Percentiles rank a stretch among this genome's conserved stretches.
Evolutionary conservation across 148 eudicot species (phyloP).

Genomic region (Diospyros lotus): DNA sequence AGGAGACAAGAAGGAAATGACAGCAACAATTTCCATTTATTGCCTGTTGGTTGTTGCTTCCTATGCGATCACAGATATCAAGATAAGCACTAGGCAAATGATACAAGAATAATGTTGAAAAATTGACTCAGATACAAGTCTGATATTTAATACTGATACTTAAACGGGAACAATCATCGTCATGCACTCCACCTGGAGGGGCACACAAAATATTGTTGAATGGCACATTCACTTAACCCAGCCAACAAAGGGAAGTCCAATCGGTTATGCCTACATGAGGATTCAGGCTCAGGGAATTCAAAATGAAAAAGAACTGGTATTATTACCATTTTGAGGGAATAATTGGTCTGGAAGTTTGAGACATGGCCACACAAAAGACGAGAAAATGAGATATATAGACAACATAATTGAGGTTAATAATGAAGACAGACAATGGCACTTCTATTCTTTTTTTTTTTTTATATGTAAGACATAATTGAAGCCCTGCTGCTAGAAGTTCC

Average conservation of each 20-base stretch:
- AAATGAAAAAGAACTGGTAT: not conserved
- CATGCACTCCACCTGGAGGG: not conserved
- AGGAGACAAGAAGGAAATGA: too few relatives aligned
- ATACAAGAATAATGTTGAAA: not conserved
- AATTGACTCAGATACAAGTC: not conserved
- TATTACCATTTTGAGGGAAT: not conserved
- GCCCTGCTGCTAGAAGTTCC: not conserved
- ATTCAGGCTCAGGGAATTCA: not conserved
- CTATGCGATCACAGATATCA: not conserved
- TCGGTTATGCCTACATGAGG: not conserved
- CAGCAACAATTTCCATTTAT: not conserved
- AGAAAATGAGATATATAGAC: too few relatives aligned
- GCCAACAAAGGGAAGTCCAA: not conserved
- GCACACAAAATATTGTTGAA: not conserved
- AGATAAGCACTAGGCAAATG: not conserved
- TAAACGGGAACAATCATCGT: not conserved
- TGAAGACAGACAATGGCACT: not conserved
- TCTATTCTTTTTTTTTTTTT: too few relatives aligned
- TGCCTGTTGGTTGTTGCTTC: not conserved
- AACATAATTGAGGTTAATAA: not conserved
- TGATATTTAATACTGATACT: not conserved
- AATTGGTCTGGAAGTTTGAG: too few relatives aligned
- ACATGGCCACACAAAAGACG: too few relatives aligned
- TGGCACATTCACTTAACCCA: not conserved
- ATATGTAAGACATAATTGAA: not conserved